Percentiles rank a stretch among this genome's conserved stretches.
phyloP scores from a whole-genome alignment of 1,284 basidiomycete genomes.

The Ustilago vetiveriae region DNA sequence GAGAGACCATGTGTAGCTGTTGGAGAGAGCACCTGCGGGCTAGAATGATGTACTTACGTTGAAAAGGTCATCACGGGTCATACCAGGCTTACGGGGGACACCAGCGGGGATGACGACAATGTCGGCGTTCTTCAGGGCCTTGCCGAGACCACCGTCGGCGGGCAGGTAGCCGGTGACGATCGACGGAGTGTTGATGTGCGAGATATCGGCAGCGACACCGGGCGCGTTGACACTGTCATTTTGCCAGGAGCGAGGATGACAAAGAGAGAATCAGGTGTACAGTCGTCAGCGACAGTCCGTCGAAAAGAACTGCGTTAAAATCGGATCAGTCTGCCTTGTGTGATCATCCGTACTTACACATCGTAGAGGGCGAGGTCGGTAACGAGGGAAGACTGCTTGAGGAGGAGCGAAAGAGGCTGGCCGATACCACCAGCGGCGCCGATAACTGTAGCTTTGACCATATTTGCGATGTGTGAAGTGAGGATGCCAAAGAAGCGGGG shows the following conservation, averaged over 20 bases:
- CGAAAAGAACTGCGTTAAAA: too few relatives aligned
- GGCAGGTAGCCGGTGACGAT: constrained; percentile 68
- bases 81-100: constrained; percentile 83
- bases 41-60: constrained; percentile 74
- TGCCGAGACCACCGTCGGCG: constrained; percentile 79
- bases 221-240: constrained; percentile 73
- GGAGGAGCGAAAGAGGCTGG: constrained; percentile 87
- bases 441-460: constrained; percentile 65
- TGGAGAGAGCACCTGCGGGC: too few relatives aligned
- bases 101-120: constrained; percentile 96
- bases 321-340: too few relatives aligned
- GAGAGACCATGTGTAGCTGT: too few relatives aligned
- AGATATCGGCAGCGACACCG: constrained; percentile 93
- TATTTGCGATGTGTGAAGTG: constrained; percentile 23
- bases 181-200: constrained; percentile 77
- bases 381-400: constrained; percentile 85
- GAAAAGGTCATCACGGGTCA: constrained; percentile 88
- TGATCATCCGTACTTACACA: constrained; percentile 84
- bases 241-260: not conserved
- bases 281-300: too few relatives aligned
- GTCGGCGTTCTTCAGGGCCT: constrained; percentile 84
- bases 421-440: constrained; percentile 69
- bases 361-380: constrained; percentile 83
- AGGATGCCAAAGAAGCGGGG: not conserved
- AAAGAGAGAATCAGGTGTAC: not conserved